Base-by-base conservation (phyloP, 345 rosid genomes). In the Citrus sp. region DNA sequence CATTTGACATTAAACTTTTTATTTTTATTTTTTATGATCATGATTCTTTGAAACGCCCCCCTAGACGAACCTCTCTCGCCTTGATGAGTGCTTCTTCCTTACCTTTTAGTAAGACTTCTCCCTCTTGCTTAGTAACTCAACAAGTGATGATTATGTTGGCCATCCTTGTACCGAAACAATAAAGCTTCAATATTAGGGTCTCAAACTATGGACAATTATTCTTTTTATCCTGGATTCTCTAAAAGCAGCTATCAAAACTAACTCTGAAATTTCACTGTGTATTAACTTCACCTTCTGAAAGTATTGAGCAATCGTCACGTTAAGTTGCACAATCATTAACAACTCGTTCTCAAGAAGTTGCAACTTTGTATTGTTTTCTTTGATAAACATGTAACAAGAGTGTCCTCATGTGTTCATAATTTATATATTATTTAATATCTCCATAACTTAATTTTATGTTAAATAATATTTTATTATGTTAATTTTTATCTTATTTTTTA, bases 41-140 rank as follows among this genome's bases (percentile, higher is more conserved):
- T 2, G 56, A 34, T n/a, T 74, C 37, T 74, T 74, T 19, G 1
- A 61, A 60, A 2, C 68, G 16, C 58, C 25, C 69, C 35, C 8
- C 5, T 28, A 32, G n/a, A 37, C 18, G 69, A 22, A 27, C 63
- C 9, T 7, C 49, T 7, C 19, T n/a, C 14, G 24, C 69, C 58
- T 27, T 74, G 67, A 25, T 59, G 55, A 59, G 13, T 5, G 46
- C 77, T 12, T 76, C 65, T 22, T 81, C 69, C 6, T 71, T 18
- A 22, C 58, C 58, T 40, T 77, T 77, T 9, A 24, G 4, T 2
- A 25, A 62, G 51, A 64, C 72, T 54, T 74, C 80, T 9, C 28
- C 35, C 34, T 66, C 56, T 35, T 77, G 24, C 70, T 77, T 72
- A 8, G 78, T 71, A 76, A 76, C 71, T 64, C 27, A 63, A 63